Conservation (phyloP, 2,329 filamentous ascomycete genomes). For the Monascus ruber region DNA sequence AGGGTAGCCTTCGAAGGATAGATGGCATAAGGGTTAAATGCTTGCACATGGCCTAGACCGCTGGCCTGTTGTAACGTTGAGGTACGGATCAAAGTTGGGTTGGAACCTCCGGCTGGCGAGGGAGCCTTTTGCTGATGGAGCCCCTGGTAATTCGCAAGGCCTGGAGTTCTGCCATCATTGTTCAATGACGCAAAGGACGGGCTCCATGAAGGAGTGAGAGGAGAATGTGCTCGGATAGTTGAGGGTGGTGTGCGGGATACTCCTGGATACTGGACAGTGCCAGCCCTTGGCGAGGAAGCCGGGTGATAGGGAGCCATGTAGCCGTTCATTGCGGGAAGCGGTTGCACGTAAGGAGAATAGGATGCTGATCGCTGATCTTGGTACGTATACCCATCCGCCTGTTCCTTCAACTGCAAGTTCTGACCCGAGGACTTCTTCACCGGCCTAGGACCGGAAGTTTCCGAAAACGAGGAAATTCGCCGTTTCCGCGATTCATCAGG, state of each 20-base stretch:
- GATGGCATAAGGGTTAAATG: slow-evolving; percentile 68
- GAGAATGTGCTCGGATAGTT: slow-evolving; percentile 37
- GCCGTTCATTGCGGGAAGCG: slow-evolving; percentile 31
- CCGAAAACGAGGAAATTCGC: slow-evolving; percentile 42
- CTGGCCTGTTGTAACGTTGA: slow-evolving; percentile 52
- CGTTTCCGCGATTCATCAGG: slow-evolving; percentile 42
- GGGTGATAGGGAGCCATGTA: slow-evolving; percentile 28
- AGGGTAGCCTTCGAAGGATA: slow-evolving; percentile 76
- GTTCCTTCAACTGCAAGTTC: slow-evolving; percentile 38
- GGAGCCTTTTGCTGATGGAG: slow-evolving; percentile 29
- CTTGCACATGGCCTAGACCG: slow-evolving; percentile 35
- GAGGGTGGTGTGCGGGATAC: slow-evolving; percentile 31
- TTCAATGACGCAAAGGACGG: slow-evolving; percentile 37
- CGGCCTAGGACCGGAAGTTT: slow-evolving; percentile 36
- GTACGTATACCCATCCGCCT: slow-evolving; percentile 45
- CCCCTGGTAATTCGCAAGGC: slow-evolving; percentile 28
- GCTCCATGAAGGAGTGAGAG: slow-evolving; percentile 37
- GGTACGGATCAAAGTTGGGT: slow-evolving; percentile 55
- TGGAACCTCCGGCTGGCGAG: slow-evolving; percentile 35
- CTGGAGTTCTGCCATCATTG: slow-evolving; percentile 33
- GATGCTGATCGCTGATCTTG: slow-evolving; percentile 37
- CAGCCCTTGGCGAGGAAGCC: slow-evolving; percentile 29
- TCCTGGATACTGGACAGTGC: slow-evolving; percentile 30
- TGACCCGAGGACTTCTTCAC: slow-evolving; percentile 37
- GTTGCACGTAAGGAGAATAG: slow-evolving; percentile 41